Conservation (phyloP, 257 asterid genomes). For the Solanum chilense region DNA sequence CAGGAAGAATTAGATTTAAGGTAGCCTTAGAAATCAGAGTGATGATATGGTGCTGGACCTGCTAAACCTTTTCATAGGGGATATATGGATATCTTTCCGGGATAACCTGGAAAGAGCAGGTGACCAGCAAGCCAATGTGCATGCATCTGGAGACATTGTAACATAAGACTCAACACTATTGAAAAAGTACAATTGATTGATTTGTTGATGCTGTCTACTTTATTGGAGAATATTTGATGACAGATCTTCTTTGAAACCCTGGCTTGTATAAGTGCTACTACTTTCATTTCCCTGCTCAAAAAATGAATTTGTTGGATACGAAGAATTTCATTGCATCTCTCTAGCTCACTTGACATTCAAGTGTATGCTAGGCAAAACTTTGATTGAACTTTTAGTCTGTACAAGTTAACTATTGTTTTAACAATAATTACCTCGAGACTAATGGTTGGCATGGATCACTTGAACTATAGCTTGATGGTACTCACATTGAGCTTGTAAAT, state of each 20-base stretch:
- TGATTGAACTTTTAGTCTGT: neutral
- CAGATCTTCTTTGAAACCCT: neutral
- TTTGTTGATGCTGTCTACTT: neutral
- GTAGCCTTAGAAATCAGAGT: neutral
- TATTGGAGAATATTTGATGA: neutral
- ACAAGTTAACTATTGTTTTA: neutral
- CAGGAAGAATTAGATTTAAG: neutral
- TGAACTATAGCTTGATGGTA: neutral
- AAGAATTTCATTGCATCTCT: neutral
- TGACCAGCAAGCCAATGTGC: neutral
- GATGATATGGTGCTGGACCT: neutral
- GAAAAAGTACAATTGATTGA: neutral
- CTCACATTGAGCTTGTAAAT: neutral
- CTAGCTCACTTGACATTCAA: neutral
- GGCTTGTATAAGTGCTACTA: neutral
- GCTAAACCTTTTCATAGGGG: neutral
- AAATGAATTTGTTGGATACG: neutral
- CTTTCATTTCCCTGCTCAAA: neutral
- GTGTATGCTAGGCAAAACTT: neutral
- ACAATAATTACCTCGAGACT: neutral
- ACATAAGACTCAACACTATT: neutral
- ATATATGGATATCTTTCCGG: neutral
- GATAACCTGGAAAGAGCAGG: neutral
- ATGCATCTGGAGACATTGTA: neutral
- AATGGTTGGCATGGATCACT: neutral